Percentiles rank a stretch among this genome's conserved stretches.
Evolutionary conservation across 331 rosid species (phyloP).

Genomic region (Stylosanthes scabra): DNA sequence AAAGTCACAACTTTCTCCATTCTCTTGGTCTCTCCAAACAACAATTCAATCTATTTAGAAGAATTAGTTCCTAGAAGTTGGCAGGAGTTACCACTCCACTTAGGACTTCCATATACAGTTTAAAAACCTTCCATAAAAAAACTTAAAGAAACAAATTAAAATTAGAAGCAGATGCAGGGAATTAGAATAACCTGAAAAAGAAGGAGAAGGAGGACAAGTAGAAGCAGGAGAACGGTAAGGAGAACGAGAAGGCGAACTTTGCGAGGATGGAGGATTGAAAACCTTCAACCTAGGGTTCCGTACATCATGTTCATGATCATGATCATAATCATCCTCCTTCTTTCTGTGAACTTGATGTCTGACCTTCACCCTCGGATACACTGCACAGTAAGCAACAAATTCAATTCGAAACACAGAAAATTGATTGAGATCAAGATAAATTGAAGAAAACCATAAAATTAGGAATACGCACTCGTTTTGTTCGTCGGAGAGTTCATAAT

Average conservation of each 20-base stretch:
- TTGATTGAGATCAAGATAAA: no score
- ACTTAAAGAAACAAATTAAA: neutral
- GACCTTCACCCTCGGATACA: constrained; percentile 83
- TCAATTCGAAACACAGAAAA: no score
- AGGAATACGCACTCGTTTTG: no score
- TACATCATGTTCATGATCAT: no score
- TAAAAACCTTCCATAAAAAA: neutral
- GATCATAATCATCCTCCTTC: constrained; percentile 39
- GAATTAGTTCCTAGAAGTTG: constrained; percentile 1
- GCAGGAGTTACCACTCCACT: neutral
- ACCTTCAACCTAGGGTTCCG: constrained; percentile 50
- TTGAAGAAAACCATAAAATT: no score
- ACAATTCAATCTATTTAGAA: neutral
- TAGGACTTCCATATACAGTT: neutral
- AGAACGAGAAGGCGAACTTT: constrained; percentile 39
- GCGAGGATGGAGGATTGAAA: constrained; percentile 43
- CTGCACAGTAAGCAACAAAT: constrained; percentile 28
- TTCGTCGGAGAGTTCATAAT: no score
- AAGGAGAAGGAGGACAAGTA: constrained; percentile 23
- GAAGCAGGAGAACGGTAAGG: no score
- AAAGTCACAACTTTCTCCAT: neutral
- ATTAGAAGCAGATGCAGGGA: neutral
- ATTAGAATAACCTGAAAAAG: constrained; percentile 57
- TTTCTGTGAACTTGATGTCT: constrained; percentile 44
- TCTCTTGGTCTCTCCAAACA: no score